Base-by-base conservation (phyloP, 192 early-diverging fungal genomes). In the Mortierella alpina region DNA sequence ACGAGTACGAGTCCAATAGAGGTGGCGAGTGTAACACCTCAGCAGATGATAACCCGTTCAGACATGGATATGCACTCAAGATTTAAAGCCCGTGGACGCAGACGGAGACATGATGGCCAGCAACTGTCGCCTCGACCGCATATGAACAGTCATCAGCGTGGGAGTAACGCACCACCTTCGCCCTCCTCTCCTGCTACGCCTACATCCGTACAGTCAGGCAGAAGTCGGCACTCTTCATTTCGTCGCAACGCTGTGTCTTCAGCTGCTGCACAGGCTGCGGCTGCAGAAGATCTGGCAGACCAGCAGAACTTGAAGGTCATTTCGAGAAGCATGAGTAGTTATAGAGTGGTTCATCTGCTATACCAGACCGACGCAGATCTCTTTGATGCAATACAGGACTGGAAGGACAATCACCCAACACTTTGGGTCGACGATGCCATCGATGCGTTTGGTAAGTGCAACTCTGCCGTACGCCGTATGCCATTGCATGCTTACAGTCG, bases 301-400 rank as follows among this genome's bases (percentile, higher is more conserved):
- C 67, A 65, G 14, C 62, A 78, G 40, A 63, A 41, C 23, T 17
- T 65, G 15, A 78, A 20, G 12, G 66, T 78, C 20, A 66, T 63
- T 12, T 60, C 55, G 4, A 40, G 75, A 57, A 59, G n/a, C 7
- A 65, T 70, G 75, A 78, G 68, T 45, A 75, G 74, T 39, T 69
- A 83, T 49, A 60, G 81, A 6, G 66, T 71, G 6, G 64, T 83
- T 17, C 63, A 71, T 14, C 15, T 83, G 47, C 55, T 83, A 1
- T 71, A 66, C 41, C 81, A 74, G 31, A 48, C 67, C 0, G 62
- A 77, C 13, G 74, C 55, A 0, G 67, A 83, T 47, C 20, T 75
- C 17, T 76, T 83, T 66, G 81, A 83, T 52, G 61, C 66, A 5
- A 82, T 82, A 42, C 49, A 49, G 12, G 63, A 71, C 12, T 77